Evolutionary conservation across 495 filamentous ascomycete species (phyloP).

Genomic region (Aspergillus baeticus): DNA sequence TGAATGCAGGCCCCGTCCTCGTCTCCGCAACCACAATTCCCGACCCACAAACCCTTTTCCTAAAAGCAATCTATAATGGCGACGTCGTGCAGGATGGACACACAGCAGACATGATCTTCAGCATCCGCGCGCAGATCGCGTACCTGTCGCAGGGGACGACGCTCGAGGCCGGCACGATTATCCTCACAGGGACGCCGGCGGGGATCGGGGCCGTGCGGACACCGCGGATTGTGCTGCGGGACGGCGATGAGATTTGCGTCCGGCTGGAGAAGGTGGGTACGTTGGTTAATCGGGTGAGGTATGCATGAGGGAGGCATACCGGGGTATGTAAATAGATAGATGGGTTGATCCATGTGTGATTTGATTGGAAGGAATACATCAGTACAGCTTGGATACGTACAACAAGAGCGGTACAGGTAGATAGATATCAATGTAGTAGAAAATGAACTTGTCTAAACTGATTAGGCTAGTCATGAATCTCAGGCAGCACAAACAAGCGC

Average conservation of each 20-base stretch:
- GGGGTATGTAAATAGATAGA: too few species aligned
- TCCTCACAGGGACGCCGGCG: constrained; percentile 43
- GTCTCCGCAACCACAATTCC: constrained; percentile 32
- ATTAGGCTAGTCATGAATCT: too few species aligned
- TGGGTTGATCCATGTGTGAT: too few species aligned
- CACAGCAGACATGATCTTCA: constrained; percentile 35
- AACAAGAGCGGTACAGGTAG: too few species aligned
- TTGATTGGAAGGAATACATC: too few species aligned
- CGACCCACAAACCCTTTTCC: constrained; percentile 30
- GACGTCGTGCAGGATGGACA: constrained; percentile 26
- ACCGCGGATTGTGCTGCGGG: constrained; percentile 43
- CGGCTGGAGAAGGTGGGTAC: constrained; percentile 24
- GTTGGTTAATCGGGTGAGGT: too few species aligned
- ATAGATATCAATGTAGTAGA: too few species aligned
- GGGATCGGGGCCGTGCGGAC: constrained; percentile 44
- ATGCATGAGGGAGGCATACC: too few species aligned
- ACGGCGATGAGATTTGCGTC: constrained; percentile 55
- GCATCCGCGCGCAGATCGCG: constrained; percentile 28
- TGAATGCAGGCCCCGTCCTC: constrained; percentile 40
- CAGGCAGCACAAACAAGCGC: too few species aligned
- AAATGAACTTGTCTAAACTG: too few species aligned
- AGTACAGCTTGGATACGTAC: too few species aligned
- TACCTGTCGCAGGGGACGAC: constrained; percentile 44
- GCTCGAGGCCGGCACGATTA: constrained; percentile 33
- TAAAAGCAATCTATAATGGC: constrained; percentile 32